phyloP scores from a whole-genome alignment of 2,329 filamentous ascomycete species.

The Ustulina deusta region DNA sequence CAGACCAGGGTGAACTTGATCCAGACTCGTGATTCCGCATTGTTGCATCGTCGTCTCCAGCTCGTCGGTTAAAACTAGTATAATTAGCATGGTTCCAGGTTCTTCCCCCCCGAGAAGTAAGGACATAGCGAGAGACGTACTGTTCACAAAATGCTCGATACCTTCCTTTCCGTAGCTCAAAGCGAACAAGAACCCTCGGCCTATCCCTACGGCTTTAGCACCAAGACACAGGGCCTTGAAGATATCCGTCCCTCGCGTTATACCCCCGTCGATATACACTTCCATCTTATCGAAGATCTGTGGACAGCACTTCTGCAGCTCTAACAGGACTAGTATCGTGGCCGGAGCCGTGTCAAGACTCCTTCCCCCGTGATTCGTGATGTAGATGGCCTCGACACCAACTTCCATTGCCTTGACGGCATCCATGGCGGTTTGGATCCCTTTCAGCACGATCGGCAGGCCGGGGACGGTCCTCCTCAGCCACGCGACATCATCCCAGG shows the following conservation, averaged over 20 bases:
- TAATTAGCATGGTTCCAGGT: constrained; percentile 19
- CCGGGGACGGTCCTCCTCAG: constrained; percentile 67
- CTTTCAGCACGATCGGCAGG: constrained; percentile 73
- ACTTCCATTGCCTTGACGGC: constrained; percentile 69
- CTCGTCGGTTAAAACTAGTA: constrained; percentile 67
- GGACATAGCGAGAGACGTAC: constrained; percentile 54
- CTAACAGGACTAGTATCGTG: constrained; percentile 69
- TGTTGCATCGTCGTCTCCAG: constrained; percentile 74
- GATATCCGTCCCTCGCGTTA: constrained; percentile 74
- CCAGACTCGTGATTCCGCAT: constrained; percentile 71
- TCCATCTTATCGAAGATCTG: constrained; percentile 70
- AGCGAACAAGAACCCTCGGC: constrained; percentile 70
- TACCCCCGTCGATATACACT: constrained; percentile 73
- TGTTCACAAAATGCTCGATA: constrained; percentile 64
- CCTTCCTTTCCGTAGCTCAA: constrained; percentile 71
- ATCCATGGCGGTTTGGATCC: constrained; percentile 75
- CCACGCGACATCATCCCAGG: constrained; percentile 75
- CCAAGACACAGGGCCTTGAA: constrained; percentile 75
- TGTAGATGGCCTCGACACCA: constrained; percentile 74
- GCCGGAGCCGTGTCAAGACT: constrained; percentile 64
- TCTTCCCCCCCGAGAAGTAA: not conserved
- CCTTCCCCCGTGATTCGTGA: constrained; percentile 78
- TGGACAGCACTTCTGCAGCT: constrained; percentile 71
- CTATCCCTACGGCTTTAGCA: constrained; percentile 72
- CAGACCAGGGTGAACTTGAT: constrained; percentile 70